phyloP scores from a whole-genome alignment of 345 rosid genomes.

The Eucalyptus albens region DNA sequence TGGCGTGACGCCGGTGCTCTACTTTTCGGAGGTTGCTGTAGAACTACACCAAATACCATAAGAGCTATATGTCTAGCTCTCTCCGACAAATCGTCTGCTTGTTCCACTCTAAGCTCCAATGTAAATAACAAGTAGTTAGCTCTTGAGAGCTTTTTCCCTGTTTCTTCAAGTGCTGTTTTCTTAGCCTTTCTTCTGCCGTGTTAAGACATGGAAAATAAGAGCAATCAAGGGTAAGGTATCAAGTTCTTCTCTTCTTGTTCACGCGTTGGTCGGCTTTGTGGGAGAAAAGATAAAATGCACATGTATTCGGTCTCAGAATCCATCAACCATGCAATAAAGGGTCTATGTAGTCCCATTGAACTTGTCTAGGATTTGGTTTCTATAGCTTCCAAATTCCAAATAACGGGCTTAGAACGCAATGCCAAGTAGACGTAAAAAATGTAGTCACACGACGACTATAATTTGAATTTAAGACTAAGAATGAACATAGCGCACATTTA shows the following conservation, averaged over 20 bases:
- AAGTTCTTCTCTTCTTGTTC: background rate
- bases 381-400: background rate
- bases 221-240: background rate
- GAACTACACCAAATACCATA: constrained; percentile 81
- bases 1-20: constrained; percentile 77
- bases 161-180: background rate
- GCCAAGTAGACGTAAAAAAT: background rate
- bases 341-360: background rate
- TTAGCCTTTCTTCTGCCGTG: background rate
- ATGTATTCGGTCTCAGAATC: background rate
- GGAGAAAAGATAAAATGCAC: background rate
- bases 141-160: background rate
- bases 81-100: constrained; percentile 12
- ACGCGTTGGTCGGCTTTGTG: background rate
- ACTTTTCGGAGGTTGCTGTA: constrained; percentile 85
- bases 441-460: background rate
- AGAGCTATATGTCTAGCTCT: constrained; percentile 43
- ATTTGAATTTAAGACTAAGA: background rate
- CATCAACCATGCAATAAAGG: background rate
- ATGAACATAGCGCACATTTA: no score
- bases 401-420: background rate
- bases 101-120: background rate
- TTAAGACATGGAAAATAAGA: background rate
- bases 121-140: background rate
- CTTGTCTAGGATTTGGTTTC: background rate